Base-by-base conservation (phyloP, 1,139 yeast species). In the Geotrichum phurueaensis region DNA sequence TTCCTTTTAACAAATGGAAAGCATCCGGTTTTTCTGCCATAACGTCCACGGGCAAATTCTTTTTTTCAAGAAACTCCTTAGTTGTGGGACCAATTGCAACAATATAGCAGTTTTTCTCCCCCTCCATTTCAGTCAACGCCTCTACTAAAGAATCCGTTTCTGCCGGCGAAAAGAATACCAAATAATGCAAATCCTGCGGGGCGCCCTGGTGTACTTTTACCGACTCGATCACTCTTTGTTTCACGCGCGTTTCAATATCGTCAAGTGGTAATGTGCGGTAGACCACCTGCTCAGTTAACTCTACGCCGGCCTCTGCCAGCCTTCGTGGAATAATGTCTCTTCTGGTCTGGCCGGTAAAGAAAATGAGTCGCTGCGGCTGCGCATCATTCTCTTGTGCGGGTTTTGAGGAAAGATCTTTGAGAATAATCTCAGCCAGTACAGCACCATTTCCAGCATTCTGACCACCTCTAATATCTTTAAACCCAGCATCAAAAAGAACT, bases 31-130 rank as follows among this genome's bases (percentile, higher is more conserved):
- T 84, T 4, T 75, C 74, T 5, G 97, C 86, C 2, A 87, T 87
- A 0, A 87, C 81, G 53, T 81, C 75, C 0, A 95, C 90, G 0
- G 58, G 65, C 3, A 92, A 73, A 0, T 83, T 84, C 45, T 81
- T 77, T 1, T 76, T 72, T 2, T 71, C 53, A 56, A 94, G 75
- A 68, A 82, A 90, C 48, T 80, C 82, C 65, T 86, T 84, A 0
- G 99, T 94, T 0, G 98, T 92, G 1, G 98, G 98, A 0, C 99
- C 99, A 63, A 94, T 94, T 4, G 92, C 84, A 0, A 96, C 97
- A 22, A 91, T 77, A 60, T 79, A 80, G 57, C 79, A 64, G 2
- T 60, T 73, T 15, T 49, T 50, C 0, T 66, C 63, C 1, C 66
- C 61, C 6, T 63, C 64, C 39, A 65, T 61, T 3, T 66, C 60